A percentile compares a stretch with the other conserved stretches of the same genome.
phyloP scores from a whole-genome alignment of 805 yeast genomes.

The Saccharomycopsis capsularis region DNA sequence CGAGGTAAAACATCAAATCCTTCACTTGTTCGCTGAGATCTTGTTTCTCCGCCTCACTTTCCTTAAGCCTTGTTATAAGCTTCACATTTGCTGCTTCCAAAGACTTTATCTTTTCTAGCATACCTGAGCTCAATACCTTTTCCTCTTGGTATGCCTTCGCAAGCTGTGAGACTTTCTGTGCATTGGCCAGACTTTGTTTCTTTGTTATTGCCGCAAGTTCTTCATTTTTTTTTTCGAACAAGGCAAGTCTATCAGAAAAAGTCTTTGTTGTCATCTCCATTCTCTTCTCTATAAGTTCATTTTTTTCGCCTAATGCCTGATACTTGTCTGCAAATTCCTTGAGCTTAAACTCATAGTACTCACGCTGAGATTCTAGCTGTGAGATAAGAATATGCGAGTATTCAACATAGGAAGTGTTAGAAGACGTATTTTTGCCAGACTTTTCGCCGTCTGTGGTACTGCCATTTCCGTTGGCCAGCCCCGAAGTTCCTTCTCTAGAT shows the following conservation, averaged over 20 bases:
- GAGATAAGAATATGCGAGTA: slow-evolving; percentile 72
- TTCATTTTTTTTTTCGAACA: slow-evolving; percentile 17
- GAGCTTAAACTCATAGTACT: slow-evolving; percentile 6
- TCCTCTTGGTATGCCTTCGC: slow-evolving; percentile 38
- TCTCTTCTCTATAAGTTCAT: slow-evolving; percentile 68
- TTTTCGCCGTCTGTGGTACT: neutral
- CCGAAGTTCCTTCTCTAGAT: slow-evolving; percentile 24
- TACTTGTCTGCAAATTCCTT: slow-evolving; percentile 36
- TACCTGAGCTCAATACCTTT: slow-evolving; percentile 35
- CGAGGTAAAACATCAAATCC: slow-evolving; percentile 77
- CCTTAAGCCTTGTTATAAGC: slow-evolving; percentile 19
- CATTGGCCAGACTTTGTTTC: slow-evolving; percentile 8
- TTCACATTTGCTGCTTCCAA: slow-evolving; percentile 26
- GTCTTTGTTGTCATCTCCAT: slow-evolving; percentile 34
- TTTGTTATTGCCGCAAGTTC: no score
- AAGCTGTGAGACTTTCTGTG: slow-evolving; percentile 1
- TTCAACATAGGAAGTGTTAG: slow-evolving; percentile 51
- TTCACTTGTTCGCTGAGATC: slow-evolving; percentile 58
- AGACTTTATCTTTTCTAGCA: slow-evolving; percentile 35
- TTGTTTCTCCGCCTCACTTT: slow-evolving; percentile 34
- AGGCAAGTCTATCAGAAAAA: slow-evolving; percentile 26
- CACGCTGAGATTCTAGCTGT: slow-evolving; percentile 76
- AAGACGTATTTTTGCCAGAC: neutral
- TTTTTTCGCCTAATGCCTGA: slow-evolving; percentile 76
- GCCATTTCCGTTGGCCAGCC: neutral